Base-by-base conservation (phyloP, 352 stramenopile species). In the Globisporangium splendens region DNA sequence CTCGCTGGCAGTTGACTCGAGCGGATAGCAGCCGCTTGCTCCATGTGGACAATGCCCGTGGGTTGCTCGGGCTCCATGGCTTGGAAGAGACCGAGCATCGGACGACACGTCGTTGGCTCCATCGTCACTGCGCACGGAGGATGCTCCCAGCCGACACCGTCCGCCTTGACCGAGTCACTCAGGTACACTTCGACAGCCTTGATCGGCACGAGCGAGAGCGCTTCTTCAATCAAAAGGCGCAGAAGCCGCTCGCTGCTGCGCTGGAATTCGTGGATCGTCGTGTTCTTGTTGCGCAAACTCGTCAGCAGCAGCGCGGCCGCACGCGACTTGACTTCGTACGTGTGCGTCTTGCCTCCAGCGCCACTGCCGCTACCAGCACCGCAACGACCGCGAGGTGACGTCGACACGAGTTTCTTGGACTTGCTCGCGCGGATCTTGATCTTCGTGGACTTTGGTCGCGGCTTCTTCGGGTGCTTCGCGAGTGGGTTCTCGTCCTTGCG, bases 211-310 rank as follows among this genome's bases (percentile, higher is more conserved):
- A 70, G 54, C 13, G 69, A 51, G 24, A 89, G 54, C 0, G 72
- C 71, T 55, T 89, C 76, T 57, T 89, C 79, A 38, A 89, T 63
- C 17, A 87, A 47, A 3, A 87, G 66, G 8, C 79, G 72, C 54
- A 84, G 68, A 6, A 87, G 47, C 0, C 79, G 77, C 21, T 80
- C 63, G 17, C 59, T 68, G 10, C 55, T 66, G 21, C 74, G 79
- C 6, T 56, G 65, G 43, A 85, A 84, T 46, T 83, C 69, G 51
- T 33, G 56, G 20, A 62, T 43, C 0, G 60, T 69, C 21, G 75
- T 74, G 28, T 77, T 60, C 54, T 68, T 70, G 44, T 71, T 70
- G 17, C 63, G 62, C 24, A 86, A 22, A 22, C 59, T 72, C 24
- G 75, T 83, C 18, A 85, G 64, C 41, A 88, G 63, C 18, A 83